phyloP scores from a whole-genome alignment of 805 yeast species.

The Candida morakotiae region DNA sequence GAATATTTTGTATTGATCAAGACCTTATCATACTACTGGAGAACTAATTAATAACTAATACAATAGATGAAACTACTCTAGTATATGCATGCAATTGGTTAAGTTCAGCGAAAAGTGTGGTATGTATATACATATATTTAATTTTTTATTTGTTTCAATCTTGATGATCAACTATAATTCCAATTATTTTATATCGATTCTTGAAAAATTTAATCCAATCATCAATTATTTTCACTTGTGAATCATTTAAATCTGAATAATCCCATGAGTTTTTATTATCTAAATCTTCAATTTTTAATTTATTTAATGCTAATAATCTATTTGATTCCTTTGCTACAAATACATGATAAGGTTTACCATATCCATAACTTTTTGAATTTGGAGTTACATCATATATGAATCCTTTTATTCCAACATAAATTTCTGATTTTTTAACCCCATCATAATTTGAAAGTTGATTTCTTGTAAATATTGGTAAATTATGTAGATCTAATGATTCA shows the following conservation, averaged over 20 bases:
- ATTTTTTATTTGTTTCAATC: too few relatives aligned
- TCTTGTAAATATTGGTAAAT: slow-evolving; percentile 31
- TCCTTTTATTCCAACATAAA: slow-evolving; percentile 76
- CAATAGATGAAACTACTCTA: too few relatives aligned
- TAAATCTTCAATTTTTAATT: slow-evolving; percentile 16
- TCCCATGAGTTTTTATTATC: slow-evolving; percentile 36
- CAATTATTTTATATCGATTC: slow-evolving; percentile 36
- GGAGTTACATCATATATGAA: slow-evolving; percentile 72
- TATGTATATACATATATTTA: too few relatives aligned
- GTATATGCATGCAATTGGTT: too few relatives aligned
- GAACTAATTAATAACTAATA: too few relatives aligned
- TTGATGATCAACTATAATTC: slow-evolving; percentile 30
- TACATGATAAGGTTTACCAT: slow-evolving; percentile 67
- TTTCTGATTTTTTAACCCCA: slow-evolving; percentile 28
- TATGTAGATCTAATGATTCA: slow-evolving; percentile 22
- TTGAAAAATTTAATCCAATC: slow-evolving; percentile 73
- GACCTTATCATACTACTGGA: too few relatives aligned
- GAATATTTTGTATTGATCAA: too few relatives aligned
- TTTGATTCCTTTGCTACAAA: slow-evolving; percentile 77
- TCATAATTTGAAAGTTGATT: slow-evolving; percentile 28
- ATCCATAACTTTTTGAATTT: slow-evolving; percentile 68
- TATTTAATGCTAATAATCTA: slow-evolving; percentile 69
- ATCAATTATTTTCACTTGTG: slow-evolving; percentile 57
- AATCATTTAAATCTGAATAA: slow-evolving; percentile 49
- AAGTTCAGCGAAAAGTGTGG: too few relatives aligned